A percentile compares a stretch with the other conserved stretches of the same genome.
These are phyloP conservation scores for Lactuca sativa DNA, from an alignment of 129 eudicot genomes.

Conservation along the genomic window DNA sequence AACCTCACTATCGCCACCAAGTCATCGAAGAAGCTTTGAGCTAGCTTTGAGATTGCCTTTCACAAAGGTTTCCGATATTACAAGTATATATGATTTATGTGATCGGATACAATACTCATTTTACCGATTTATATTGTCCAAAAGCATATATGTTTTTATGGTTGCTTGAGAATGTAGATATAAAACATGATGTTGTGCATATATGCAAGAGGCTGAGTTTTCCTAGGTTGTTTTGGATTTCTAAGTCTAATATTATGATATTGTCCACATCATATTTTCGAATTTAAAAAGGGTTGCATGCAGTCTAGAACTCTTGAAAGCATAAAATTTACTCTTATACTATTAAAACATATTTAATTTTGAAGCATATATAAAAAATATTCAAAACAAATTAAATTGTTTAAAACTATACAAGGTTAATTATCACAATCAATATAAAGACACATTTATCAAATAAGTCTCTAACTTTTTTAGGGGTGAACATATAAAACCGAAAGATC, in stretches of 20 bases:
- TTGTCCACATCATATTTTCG: too few relatives aligned
- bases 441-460: too few relatives aligned
- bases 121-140: conserved; percentile 26
- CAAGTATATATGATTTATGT: conserved; percentile 28
- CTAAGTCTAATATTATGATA: background rate
- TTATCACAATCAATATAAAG: too few relatives aligned
- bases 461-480: too few relatives aligned
- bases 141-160: conserved; percentile 17
- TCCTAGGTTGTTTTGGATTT: background rate
- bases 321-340: too few relatives aligned
- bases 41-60: conserved; percentile 12
- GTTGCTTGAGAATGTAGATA: conserved; percentile 34
- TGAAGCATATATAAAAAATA: too few relatives aligned
- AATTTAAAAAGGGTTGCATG: too few relatives aligned
- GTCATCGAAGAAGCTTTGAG: conserved; percentile 14
- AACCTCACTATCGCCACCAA: background rate
- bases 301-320: too few relatives aligned
- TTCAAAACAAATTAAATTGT: too few relatives aligned
- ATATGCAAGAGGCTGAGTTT: conserved; percentile 22
- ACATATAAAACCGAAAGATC: too few relatives aligned
- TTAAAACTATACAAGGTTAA: too few relatives aligned
- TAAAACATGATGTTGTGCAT: conserved; percentile 25
- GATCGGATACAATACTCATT: background rate
- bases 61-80: background rate
- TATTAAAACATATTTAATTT: too few relatives aligned